Conservation (phyloP, 495 filamentous ascomycete species). For the Xylaria nigripes region DNA sequence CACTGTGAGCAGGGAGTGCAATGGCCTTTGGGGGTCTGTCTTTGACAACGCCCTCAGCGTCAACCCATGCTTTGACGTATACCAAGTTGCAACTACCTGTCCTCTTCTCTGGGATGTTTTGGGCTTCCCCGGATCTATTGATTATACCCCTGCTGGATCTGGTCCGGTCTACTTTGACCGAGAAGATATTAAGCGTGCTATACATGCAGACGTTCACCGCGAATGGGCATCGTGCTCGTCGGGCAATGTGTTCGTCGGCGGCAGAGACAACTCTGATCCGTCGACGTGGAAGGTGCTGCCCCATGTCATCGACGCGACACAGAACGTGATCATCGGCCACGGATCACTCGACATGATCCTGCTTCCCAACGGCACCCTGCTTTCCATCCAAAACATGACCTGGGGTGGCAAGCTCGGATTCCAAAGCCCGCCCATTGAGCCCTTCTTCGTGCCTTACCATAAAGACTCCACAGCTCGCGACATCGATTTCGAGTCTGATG, state of each 20-base stretch:
- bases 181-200: slow-evolving; percentile 62
- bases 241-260: slow-evolving; percentile 49
- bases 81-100: slow-evolving; percentile 68
- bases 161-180: slow-evolving; percentile 67
- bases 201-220: slow-evolving; percentile 53
- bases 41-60: slow-evolving; percentile 48
- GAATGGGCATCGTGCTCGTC: slow-evolving; percentile 56
- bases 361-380: slow-evolving; percentile 58
- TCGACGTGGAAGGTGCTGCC: slow-evolving; percentile 53
- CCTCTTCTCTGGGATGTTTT: slow-evolving; percentile 67
- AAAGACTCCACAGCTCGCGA: slow-evolving; percentile 17
- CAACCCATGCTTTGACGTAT: slow-evolving; percentile 80
- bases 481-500: slow-evolving; percentile 18
- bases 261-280: slow-evolving; percentile 42
- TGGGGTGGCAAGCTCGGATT: slow-evolving; percentile 71
- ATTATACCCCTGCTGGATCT: slow-evolving; percentile 46
- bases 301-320: slow-evolving; percentile 60
- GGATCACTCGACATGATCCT: slow-evolving; percentile 55
- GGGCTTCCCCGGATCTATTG: slow-evolving; percentile 56
- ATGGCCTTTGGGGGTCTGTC: slow-evolving; percentile 35
- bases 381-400: slow-evolving; percentile 79
- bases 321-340: slow-evolving; percentile 65
- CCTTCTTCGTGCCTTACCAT: slow-evolving; percentile 63
- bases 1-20: slow-evolving; percentile 40
- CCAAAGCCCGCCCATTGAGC: slow-evolving; percentile 45